Evolutionary conservation across 371 early-diverging fungal species (phyloP).

Genomic region (Haplosporangium sp.): DNA sequence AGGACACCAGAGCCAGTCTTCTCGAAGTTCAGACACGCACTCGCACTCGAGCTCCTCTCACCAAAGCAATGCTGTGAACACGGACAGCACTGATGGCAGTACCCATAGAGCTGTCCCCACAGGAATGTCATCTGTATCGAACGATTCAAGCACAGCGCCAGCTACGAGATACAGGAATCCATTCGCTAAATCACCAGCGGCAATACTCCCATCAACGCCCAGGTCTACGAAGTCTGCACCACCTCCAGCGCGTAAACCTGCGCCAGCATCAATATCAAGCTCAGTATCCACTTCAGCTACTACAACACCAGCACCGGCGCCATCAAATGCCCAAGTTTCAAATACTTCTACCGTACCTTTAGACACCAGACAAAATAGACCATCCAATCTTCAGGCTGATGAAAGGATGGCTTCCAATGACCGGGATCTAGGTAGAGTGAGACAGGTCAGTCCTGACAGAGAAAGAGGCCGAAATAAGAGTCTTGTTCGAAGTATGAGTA

Average conservation of each 20-base stretch:
- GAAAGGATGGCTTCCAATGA: too few relatives aligned
- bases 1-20: too few relatives aligned
- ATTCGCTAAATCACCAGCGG: conserved; percentile 1
- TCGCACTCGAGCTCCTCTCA: too few relatives aligned
- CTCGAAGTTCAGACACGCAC: too few relatives aligned
- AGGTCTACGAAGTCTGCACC: background rate
- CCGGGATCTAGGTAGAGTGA: too few relatives aligned
- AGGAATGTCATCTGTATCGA: background rate
- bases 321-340: too few relatives aligned
- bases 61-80: too few relatives aligned
- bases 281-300: too few relatives aligned
- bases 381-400: too few relatives aligned
- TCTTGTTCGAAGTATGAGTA: background rate
- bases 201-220: background rate
- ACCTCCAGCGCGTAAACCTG: background rate
- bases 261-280: background rate
- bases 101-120: background rate
- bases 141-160: background rate
- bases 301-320: too few relatives aligned
- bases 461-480: background rate
- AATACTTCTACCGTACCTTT: too few relatives aligned
- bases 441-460: background rate
- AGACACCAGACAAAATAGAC: too few relatives aligned
- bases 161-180: conserved; percentile 12
- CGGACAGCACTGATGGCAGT: background rate